Conservation (phyloP, 2,329 filamentous ascomycete species). For the Pseudocercospora crystallina region DNA sequence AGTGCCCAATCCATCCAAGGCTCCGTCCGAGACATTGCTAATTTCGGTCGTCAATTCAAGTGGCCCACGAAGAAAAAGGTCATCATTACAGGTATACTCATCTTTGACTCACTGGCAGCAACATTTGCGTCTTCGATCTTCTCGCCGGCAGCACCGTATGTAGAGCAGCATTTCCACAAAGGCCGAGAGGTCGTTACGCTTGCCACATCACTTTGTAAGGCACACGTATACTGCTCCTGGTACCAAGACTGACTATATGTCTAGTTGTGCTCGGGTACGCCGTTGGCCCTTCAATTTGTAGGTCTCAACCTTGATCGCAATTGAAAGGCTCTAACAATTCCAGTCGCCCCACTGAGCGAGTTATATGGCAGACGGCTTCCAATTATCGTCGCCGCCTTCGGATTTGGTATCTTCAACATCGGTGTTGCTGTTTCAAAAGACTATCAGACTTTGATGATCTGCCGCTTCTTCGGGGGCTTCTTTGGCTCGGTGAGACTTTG, state of each 20-base stretch:
- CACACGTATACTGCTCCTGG: constrained; percentile 13
- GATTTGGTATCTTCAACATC: constrained; percentile 49
- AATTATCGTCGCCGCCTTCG: constrained; percentile 45
- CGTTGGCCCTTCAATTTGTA: constrained; percentile 33
- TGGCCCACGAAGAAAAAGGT: constrained; percentile 81
- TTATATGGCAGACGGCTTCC: constrained; percentile 46
- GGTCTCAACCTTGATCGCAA: too few species aligned
- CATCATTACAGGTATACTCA: constrained; percentile 65
- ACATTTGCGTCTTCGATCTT: constrained; percentile 62
- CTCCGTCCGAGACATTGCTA: too few species aligned
- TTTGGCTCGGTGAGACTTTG: constrained; percentile 31
- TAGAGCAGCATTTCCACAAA: constrained; percentile 45
- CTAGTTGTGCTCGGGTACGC: constrained; percentile 39
- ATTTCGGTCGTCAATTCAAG: too few species aligned
- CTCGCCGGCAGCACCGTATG: constrained; percentile 43
- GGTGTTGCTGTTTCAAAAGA: constrained; percentile 45
- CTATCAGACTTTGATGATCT: constrained; percentile 33
- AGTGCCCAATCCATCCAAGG: too few species aligned
- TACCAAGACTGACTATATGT: constrained; percentile 40
- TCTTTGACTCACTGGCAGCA: constrained; percentile 69
- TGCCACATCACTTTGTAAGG: constrained; percentile 46
- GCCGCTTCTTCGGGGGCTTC: constrained; percentile 36
- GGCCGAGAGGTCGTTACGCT: constrained; percentile 47
- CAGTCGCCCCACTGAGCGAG: constrained; percentile 45
- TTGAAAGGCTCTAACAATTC: too few species aligned